Evolutionary conservation across 768 basidiomycete genomes (phyloP).

Genomic region (Collybiopsis confluens): DNA sequence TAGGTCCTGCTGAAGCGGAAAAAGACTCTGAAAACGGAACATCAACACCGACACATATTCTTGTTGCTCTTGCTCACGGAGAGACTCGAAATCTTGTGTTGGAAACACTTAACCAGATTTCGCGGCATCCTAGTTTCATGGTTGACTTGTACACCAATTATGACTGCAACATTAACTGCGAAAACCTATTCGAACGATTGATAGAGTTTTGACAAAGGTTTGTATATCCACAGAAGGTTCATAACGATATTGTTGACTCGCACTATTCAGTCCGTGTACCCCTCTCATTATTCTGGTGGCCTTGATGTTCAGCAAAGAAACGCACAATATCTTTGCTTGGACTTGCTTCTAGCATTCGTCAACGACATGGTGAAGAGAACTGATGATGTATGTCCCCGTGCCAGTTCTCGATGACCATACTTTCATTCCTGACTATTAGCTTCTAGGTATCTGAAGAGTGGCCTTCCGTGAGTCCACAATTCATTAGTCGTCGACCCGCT

Average conservation of each 20-base stretch:
- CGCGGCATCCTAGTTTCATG: slow-evolving; percentile 86
- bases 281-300: slow-evolving; percentile 53
- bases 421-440: slow-evolving; percentile 10
- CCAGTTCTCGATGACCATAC: slow-evolving; percentile 12
- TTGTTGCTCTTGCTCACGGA: slow-evolving; percentile 74
- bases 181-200: slow-evolving; percentile 90
- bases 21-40: slow-evolving; percentile 41
- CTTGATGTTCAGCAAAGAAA: slow-evolving; percentile 67
- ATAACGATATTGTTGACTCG: slow-evolving; percentile 4
- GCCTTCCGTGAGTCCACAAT: slow-evolving; percentile 49
- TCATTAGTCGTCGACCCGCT: slow-evolving; percentile 6
- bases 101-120: slow-evolving; percentile 80
- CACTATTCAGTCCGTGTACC: slow-evolving; percentile 68
- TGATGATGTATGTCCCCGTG: slow-evolving; percentile 39
- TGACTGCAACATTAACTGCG: slow-evolving; percentile 95
- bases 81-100: slow-evolving; percentile 88
- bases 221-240: slow-evolving; percentile 12
- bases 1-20: slow-evolving; percentile 33
- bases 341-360: slow-evolving; percentile 81
- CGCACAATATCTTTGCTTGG: slow-evolving; percentile 83
- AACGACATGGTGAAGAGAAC: slow-evolving; percentile 79
- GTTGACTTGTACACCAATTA: slow-evolving; percentile 95
- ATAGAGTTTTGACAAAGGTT: slow-evolving; percentile 88
- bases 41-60: slow-evolving; percentile 48
- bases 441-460: slow-evolving; percentile 47